Evolutionary conservation across 345 rosid species (phyloP).

Genomic region (Carallia pectinifolia): DNA sequence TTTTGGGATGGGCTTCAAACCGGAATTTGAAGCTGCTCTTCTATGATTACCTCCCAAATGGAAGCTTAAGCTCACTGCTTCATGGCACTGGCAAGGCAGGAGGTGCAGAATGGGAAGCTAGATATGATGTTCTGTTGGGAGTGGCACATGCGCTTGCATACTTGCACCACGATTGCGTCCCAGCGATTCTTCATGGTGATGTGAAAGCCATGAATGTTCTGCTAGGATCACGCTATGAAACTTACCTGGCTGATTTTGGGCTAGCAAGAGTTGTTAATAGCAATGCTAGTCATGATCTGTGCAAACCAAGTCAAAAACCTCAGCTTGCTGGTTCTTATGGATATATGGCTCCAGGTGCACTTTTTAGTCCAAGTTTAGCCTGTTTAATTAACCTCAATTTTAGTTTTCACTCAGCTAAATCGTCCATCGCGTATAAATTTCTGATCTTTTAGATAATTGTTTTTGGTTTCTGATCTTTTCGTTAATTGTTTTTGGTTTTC

Average conservation of each 20-base stretch:
- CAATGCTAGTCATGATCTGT: constrained; percentile 28
- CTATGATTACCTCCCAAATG: constrained; percentile 91
- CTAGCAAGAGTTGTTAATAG: constrained; percentile 56
- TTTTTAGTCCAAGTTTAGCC: not conserved
- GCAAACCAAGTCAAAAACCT: constrained; percentile 53
- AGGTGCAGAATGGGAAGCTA: constrained; percentile 70
- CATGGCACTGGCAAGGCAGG: constrained; percentile 76
- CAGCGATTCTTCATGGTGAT: constrained; percentile 87
- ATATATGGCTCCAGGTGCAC: constrained; percentile 93
- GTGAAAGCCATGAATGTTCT: constrained; percentile 91
- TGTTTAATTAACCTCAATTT: not conserved
- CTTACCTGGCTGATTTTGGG: constrained; percentile 90
- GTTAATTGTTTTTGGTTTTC: not conserved
- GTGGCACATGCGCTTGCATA: constrained; percentile 89
- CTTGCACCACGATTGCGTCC: constrained; percentile 88
- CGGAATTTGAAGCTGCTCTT: constrained; percentile 70
- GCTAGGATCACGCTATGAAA: constrained; percentile 62
- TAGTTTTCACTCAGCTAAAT: not conserved
- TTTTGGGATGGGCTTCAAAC: constrained; percentile 84
- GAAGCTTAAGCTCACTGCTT: constrained; percentile 86
- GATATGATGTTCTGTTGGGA: constrained; percentile 71
- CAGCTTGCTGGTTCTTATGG: constrained; percentile 95
- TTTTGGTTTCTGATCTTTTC: not conserved
- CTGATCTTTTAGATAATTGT: not conserved
- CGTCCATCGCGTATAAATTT: not conserved